These are phyloP conservation scores for Glycine tomentella DNA, from an alignment of 306 rosid genomes.

Conservation along the genomic window DNA sequence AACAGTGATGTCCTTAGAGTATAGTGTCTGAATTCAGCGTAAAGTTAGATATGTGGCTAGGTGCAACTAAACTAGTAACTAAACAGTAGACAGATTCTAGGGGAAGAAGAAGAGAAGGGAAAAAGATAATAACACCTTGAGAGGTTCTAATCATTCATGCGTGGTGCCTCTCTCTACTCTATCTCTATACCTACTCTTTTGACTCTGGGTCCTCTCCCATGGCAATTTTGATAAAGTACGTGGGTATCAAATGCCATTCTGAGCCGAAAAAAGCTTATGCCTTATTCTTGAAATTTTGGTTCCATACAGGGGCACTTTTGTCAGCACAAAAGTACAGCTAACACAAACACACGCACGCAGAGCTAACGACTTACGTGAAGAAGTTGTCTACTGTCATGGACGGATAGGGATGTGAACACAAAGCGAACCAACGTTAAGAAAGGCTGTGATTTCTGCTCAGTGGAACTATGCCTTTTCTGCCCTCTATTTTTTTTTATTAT, in stretches of 20 bases:
- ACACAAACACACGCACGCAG: conserved; percentile 23
- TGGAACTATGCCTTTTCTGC: conserved; percentile 67
- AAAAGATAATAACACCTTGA: conserved; percentile 45
- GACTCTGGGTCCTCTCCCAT: conserved; percentile 35
- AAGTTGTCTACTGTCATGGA: conserved; percentile 67
- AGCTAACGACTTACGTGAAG: conserved; percentile 81
- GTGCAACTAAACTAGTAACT: neutral
- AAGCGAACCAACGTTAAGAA: conserved; percentile 36
- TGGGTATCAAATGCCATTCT: conserved; percentile 65
- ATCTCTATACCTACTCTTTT: conserved; percentile 50
- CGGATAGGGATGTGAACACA: conserved; percentile 74
- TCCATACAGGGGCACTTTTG: conserved; percentile 68
- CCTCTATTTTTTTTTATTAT: conserved; percentile 40
- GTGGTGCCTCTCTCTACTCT: neutral
- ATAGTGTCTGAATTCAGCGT: no score
- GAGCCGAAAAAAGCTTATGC: conserved; percentile 12
- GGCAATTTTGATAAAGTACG: conserved; percentile 54
- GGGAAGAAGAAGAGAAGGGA: neutral
- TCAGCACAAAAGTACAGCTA: conserved; percentile 48
- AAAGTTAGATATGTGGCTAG: no score
- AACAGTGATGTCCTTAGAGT: neutral
- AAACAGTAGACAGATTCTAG: neutral
- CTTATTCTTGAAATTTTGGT: conserved; percentile 38
- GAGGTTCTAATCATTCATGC: conserved; percentile 54
- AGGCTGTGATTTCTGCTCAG: conserved; percentile 64